phyloP scores from a whole-genome alignment of 345 rosid genomes.

The Boechera retrofracta region DNA sequence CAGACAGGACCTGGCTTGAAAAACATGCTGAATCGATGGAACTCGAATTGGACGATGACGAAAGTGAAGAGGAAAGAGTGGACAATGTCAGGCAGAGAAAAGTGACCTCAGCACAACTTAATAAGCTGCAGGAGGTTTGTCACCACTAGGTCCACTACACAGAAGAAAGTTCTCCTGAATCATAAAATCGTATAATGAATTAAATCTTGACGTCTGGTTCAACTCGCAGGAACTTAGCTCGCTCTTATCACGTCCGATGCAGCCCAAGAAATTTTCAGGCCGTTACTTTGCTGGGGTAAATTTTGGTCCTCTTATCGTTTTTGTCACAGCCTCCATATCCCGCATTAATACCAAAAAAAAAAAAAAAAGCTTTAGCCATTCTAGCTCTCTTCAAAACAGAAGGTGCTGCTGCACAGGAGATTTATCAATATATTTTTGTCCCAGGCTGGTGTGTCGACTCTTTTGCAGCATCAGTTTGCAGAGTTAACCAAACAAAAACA shows the following conservation, averaged over 20 bases:
- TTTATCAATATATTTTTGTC: slow-evolving; percentile 2
- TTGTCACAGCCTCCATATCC: not conserved
- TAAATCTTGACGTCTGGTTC: slow-evolving; percentile 29
- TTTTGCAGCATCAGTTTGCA: slow-evolving; percentile 76
- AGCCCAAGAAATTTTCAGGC: slow-evolving; percentile 82
- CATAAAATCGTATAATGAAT: not conserved
- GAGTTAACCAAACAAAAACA: slow-evolving; percentile 62
- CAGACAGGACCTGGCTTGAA: slow-evolving; percentile 80
- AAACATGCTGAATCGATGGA: slow-evolving; percentile 80
- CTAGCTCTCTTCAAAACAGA: slow-evolving; percentile 20
- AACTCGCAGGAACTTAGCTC: slow-evolving; percentile 71
- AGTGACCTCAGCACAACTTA: slow-evolving; percentile 58
- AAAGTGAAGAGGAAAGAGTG: slow-evolving; percentile 90
- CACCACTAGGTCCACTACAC: not conserved
- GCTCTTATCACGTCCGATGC: slow-evolving; percentile 74
- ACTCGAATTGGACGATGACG: slow-evolving; percentile 68
- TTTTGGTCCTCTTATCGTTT: not conserved
- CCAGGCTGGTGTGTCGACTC: slow-evolving; percentile 80
- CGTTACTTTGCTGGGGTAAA: slow-evolving; percentile 91
- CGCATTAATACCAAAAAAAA: not conserved
- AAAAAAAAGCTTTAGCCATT: slow-evolving; percentile 4
- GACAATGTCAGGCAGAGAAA: slow-evolving; percentile 66
- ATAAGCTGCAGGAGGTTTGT: slow-evolving; percentile 73
- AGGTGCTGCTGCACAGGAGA: not conserved
- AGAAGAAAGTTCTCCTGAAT: not conserved